Conservation (phyloP, 306 rosid genomes). For the Oemleria cerasiformis region DNA sequence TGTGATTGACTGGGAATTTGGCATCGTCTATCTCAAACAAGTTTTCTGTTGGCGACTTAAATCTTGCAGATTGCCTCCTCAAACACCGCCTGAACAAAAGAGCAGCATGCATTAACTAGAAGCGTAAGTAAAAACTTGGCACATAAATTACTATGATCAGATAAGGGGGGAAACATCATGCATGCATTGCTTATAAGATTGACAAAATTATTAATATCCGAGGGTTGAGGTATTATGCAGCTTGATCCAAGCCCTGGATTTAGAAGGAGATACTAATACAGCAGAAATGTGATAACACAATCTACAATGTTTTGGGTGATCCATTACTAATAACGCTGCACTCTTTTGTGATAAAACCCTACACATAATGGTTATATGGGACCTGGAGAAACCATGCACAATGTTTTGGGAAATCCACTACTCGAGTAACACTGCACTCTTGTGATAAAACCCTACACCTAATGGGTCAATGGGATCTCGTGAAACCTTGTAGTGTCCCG, state of each 20-base stretch:
- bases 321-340: background rate
- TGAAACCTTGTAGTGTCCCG: background rate
- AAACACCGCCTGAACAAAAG: conserved; percentile 40
- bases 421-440: background rate
- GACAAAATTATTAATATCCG: background rate
- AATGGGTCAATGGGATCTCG: background rate
- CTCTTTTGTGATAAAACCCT: background rate
- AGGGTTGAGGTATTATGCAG: background rate
- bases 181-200: background rate
- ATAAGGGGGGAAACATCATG: background rate
- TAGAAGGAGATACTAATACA: background rate
- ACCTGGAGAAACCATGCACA: too few relatives aligned
- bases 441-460: background rate
- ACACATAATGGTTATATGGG: too few relatives aligned
- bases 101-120: background rate
- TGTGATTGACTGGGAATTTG: conserved; percentile 11
- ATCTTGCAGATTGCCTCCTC: conserved; percentile 63
- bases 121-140: background rate
- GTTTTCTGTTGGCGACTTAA: conserved; percentile 43
- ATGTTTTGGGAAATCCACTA: too few relatives aligned
- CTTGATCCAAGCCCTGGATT: background rate
- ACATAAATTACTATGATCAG: background rate
- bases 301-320: background rate
- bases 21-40: conserved; percentile 66
- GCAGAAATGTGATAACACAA: background rate